Conservation (phyloP, 2,329 filamentous ascomycete genomes). For the Penicillium glabrum region DNA sequence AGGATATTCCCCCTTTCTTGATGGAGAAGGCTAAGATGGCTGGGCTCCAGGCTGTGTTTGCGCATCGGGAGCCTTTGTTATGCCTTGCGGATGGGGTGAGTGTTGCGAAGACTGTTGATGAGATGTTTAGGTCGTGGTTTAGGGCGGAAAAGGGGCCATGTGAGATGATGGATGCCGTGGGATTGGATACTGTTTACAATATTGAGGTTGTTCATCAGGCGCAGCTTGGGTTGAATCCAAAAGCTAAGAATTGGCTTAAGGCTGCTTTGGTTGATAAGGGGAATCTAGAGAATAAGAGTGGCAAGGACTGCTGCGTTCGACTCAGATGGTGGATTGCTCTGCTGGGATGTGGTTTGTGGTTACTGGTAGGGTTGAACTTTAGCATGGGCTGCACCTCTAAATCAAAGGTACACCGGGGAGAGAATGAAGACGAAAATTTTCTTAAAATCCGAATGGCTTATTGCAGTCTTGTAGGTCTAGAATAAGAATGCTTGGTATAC, state of each 20-base stretch:
- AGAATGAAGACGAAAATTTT: too few species aligned
- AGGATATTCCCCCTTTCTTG: too few species aligned
- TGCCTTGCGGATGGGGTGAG: too few species aligned
- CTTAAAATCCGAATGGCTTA: background rate
- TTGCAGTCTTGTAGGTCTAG: background rate
- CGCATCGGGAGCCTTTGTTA: too few species aligned
- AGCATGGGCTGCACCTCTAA: too few species aligned
- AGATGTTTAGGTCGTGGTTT: conserved; percentile 23
- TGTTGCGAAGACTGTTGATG: conserved; percentile 7
- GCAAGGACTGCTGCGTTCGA: conserved; percentile 14
- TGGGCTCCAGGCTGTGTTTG: too few species aligned
- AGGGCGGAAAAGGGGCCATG: conserved; percentile 19
- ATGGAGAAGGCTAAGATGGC: too few species aligned
- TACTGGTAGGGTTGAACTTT: too few species aligned
- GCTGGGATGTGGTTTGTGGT: too few species aligned
- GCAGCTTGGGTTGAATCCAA: conserved; percentile 7
- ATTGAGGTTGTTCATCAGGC: conserved; percentile 17
- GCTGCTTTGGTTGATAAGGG: conserved; percentile 18
- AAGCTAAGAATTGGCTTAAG: conserved; percentile 19
- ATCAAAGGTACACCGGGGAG: too few species aligned
- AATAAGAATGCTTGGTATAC: background rate
- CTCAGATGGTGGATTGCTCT: too few species aligned
- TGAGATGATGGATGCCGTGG: conserved; percentile 24
- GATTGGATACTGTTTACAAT: conserved; percentile 23
- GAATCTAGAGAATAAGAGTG: conserved; percentile 17